Conservation (phyloP, 2,329 filamentous ascomycete genomes). For the Emergomyces orientalis region DNA sequence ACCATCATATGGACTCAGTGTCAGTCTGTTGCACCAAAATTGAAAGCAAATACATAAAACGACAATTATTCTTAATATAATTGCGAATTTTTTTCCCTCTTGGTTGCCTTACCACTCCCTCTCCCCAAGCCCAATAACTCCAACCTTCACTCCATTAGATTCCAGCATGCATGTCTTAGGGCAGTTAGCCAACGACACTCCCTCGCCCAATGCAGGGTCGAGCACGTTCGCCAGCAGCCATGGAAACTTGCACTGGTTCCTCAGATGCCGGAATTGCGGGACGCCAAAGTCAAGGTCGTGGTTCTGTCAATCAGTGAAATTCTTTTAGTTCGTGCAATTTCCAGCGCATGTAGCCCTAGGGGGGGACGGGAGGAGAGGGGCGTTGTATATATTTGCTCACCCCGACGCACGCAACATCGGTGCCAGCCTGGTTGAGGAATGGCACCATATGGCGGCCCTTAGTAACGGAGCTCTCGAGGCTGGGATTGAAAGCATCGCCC, state of each 20-base stretch:
- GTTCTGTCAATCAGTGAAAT: constrained; percentile 46
- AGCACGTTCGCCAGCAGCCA: constrained; percentile 86
- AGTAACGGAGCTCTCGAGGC: constrained; percentile 76
- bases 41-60: background rate
- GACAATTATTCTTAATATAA: background rate
- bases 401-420: constrained; percentile 71
- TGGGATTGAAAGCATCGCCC: constrained; percentile 87
- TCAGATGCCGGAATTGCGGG: constrained; percentile 64
- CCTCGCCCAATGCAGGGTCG: constrained; percentile 68
- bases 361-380: too few species aligned
- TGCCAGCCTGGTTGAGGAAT: constrained; percentile 66
- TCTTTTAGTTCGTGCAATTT: background rate
- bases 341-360: background rate
- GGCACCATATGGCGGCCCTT: constrained; percentile 89
- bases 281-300: constrained; percentile 92
- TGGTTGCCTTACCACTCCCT: constrained; percentile 55
- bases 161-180: constrained; percentile 67
- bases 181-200: constrained; percentile 66
- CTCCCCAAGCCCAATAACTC: constrained; percentile 76
- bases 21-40: background rate
- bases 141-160: constrained; percentile 76
- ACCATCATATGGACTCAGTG: background rate
- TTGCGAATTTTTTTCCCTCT: background rate
- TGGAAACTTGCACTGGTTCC: constrained; percentile 68
- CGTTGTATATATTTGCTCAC: constrained; percentile 42